Evolutionary conservation across 225 moss, liverwort and hornwort genomes (phyloP), one percentile per base, ranked within the genome.

Genomic region (Sphagnum contortum): DNA sequence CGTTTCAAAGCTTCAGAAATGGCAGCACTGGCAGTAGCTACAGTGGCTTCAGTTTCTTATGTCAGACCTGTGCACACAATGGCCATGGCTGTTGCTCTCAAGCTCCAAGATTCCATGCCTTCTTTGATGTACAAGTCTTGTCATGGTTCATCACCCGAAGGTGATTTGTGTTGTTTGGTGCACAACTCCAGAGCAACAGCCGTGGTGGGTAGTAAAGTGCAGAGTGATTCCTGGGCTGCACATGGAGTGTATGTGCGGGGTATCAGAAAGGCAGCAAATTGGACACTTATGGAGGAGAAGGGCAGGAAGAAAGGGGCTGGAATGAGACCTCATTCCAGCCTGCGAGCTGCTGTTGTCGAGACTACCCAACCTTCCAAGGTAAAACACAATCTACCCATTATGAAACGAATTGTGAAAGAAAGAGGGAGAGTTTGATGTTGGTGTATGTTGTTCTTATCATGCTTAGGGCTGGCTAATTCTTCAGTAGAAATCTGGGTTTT

Each of bases 281-380:
- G 44, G 50, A 74, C 60, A 7, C 3, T 75, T 71, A 65, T 55
- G 65, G 51, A 65, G 55, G 50, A 65, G 68, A 50, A 60, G 70
- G 47, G 66, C 63, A 44, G 74, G 61, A 12, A 57, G 79, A 66
- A 29, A 29, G 29, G 29, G 29, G 29, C 29, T 29, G 75, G 71
- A 65, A 65, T 83, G 67, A 61, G 54, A 47, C 71, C 77, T 3
- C 78, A 71, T 29, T 29, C 29, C 29, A 29, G 29, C 29, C 29
- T 29, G 29, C 29, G 29, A 55, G 91, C 89, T 5, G 70, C 94
- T 5, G 70, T 87, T 3, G 71, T 82, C 0, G 78, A 88, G 29
- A 86, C 89, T 49, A 68, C 80, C 2, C 86, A 86, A 68, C 66
- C 75, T 45, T 70, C 86, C 11, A 89, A 91, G 91, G 94, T 91